phyloP scores from a whole-genome alignment of 1,139 yeast species.

The Citeromyces hawaiiensis region DNA sequence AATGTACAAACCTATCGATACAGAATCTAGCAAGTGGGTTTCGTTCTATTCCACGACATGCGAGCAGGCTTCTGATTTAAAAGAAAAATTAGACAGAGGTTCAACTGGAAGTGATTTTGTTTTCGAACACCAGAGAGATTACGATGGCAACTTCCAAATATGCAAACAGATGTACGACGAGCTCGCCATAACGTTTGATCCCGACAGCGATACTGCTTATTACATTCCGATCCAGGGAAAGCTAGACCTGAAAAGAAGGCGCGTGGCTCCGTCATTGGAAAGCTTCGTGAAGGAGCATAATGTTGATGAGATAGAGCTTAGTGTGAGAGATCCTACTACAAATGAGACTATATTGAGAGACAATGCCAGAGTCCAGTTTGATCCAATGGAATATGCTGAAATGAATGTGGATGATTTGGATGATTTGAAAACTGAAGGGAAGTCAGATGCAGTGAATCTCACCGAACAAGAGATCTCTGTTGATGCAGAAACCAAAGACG shows the following conservation, averaged over 20 bases:
- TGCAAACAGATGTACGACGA: slow-evolving; percentile 39
- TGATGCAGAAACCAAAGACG: not conserved
- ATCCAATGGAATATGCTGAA: slow-evolving; percentile 62
- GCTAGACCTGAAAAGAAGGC: slow-evolving; percentile 72
- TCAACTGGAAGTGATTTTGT: slow-evolving; percentile 27
- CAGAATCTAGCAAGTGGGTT: slow-evolving; percentile 75
- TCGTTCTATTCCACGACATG: slow-evolving; percentile 47
- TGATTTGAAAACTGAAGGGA: slow-evolving; percentile 6
- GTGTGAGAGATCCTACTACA: slow-evolving; percentile 62
- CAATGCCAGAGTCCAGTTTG: slow-evolving; percentile 51
- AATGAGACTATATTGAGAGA: slow-evolving; percentile 60
- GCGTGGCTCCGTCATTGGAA: slow-evolving; percentile 38
- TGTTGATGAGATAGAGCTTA: slow-evolving; percentile 36
- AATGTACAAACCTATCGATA: slow-evolving; percentile 61
- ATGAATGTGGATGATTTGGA: slow-evolving; percentile 30
- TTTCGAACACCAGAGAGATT: slow-evolving; percentile 59
- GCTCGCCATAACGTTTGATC: slow-evolving; percentile 38
- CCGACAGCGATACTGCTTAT: slow-evolving; percentile 39
- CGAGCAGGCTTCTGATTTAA: slow-evolving; percentile 31
- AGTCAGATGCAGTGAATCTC: not conserved
- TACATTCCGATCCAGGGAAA: slow-evolving; percentile 73
- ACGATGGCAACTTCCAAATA: slow-evolving; percentile 55
- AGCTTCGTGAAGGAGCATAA: slow-evolving; percentile 25
- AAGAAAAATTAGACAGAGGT: slow-evolving; percentile 29
- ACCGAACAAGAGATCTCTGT: not conserved